phyloP scores from a whole-genome alignment of 345 rosid genomes.

The Schrenkiella parvula region DNA sequence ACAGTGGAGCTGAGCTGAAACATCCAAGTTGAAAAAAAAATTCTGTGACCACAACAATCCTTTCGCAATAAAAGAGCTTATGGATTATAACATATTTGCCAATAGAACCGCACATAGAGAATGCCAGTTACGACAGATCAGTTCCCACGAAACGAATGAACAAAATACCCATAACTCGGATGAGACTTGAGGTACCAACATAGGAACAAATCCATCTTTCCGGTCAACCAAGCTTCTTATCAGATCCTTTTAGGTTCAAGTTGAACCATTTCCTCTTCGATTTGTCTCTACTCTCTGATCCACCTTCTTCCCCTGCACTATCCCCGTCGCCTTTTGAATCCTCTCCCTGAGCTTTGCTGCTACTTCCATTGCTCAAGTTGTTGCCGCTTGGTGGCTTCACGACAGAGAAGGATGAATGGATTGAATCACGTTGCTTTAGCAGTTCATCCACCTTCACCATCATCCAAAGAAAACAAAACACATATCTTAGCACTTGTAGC shows the following conservation, averaged over 20 bases:
- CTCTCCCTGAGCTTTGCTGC: constrained; percentile 61
- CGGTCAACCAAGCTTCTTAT: constrained; percentile 56
- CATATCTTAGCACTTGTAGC: not conserved
- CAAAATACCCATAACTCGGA: constrained; percentile 5
- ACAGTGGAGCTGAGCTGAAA: too few species aligned
- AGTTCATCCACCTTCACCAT: constrained; percentile 78
- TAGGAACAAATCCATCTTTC: not conserved
- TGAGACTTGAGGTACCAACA: not conserved
- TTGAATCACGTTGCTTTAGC: constrained; percentile 76
- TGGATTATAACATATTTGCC: constrained; percentile 1
- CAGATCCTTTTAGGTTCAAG: constrained; percentile 79
- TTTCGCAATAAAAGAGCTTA: constrained; percentile 6
- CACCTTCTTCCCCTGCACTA: constrained; percentile 68
- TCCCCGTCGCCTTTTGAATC: constrained; percentile 52
- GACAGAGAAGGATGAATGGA: constrained; percentile 71
- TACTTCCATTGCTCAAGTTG: constrained; percentile 56
- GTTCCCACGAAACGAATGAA: constrained; percentile 2
- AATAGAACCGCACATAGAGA: not conserved
- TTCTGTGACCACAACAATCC: constrained; percentile 3
- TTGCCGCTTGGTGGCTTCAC: constrained; percentile 36
- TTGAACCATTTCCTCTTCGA: constrained; percentile 97
- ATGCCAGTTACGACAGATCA: not conserved
- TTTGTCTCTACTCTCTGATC: constrained; percentile 79
- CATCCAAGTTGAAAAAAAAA: constrained; percentile 3
- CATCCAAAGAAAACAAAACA: constrained; percentile 13